phyloP scores from a whole-genome alignment of 2,329 filamentous ascomycete species.

The Talaromyces sp. region DNA sequence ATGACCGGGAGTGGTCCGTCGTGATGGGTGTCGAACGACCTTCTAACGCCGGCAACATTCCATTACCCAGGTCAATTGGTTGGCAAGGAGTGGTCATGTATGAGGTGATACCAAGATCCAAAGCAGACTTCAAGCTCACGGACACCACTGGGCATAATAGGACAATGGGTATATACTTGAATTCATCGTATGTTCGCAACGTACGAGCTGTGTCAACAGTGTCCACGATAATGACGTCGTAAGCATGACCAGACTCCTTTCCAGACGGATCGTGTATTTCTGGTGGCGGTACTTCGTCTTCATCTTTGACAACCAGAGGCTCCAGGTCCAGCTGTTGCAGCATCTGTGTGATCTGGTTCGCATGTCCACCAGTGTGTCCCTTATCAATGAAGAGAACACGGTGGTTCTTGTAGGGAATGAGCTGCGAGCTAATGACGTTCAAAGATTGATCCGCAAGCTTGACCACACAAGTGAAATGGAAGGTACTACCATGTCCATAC shows the following conservation, averaged over 20 bases:
- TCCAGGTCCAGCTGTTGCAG: conserved; percentile 68
- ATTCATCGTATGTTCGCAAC: conserved; percentile 75
- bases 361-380: conserved; percentile 66
- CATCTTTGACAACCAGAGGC: conserved; percentile 70
- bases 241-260: conserved; percentile 53
- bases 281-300: conserved; percentile 54
- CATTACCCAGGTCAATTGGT: conserved; percentile 84
- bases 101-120: conserved; percentile 87
- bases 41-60: conserved; percentile 86
- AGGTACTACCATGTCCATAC: conserved; percentile 80
- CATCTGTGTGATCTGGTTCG: conserved; percentile 68
- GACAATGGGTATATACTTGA: conserved; percentile 92
- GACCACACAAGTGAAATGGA: conserved; percentile 88
- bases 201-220: conserved; percentile 78
- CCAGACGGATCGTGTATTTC: conserved; percentile 44
- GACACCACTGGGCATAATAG: conserved; percentile 81
- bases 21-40: conserved; percentile 83
- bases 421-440: conserved; percentile 63
- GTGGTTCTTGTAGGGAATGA: conserved; percentile 79
- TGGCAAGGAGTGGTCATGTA: conserved; percentile 95
- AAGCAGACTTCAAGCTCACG: conserved; percentile 80
- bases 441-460: conserved; percentile 72
- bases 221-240: conserved; percentile 89
- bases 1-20: conserved; percentile 85
- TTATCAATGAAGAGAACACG: conserved; percentile 89